Percentiles rank a stretch among this genome's conserved stretches.
Evolutionary conservation across 768 basidiomycete species (phyloP).

Genomic region (Mycena epipterygia): DNA sequence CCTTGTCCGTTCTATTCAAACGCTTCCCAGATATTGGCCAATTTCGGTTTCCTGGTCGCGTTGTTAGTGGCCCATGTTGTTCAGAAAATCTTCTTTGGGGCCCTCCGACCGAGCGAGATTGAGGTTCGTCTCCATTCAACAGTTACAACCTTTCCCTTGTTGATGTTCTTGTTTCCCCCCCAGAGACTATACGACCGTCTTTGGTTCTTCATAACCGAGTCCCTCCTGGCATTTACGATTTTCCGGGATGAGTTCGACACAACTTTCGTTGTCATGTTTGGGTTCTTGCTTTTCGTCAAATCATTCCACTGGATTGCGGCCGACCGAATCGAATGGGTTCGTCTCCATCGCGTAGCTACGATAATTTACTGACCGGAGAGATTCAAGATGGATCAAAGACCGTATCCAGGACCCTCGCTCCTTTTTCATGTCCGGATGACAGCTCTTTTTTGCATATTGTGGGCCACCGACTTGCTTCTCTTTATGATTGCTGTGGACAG

Average conservation of each 20-base stretch:
- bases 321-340: slow-evolving; percentile 96
- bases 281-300: slow-evolving; percentile 93
- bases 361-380: slow-evolving; percentile 20
- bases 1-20: background rate
- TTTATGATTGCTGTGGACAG: slow-evolving; percentile 86
- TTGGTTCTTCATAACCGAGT: slow-evolving; percentile 99
- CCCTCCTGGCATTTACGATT: slow-evolving; percentile 95
- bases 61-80: slow-evolving; percentile 82
- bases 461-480: slow-evolving; percentile 81
- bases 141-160: background rate
- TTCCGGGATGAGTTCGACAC: slow-evolving; percentile 96
- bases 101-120: slow-evolving; percentile 87
- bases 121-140: slow-evolving; percentile 71
- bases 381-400: slow-evolving; percentile 94
- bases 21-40: slow-evolving; percentile 81
- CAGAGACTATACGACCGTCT: slow-evolving; percentile 95
- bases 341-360: slow-evolving; percentile 8
- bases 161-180: slow-evolving; percentile 1
- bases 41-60: slow-evolving; percentile 87
- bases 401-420: slow-evolving; percentile 85
- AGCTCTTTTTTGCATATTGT: slow-evolving; percentile 79
- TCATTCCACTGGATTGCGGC: slow-evolving; percentile 98
- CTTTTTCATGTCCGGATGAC: slow-evolving; percentile 91
- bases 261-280: slow-evolving; percentile 95
- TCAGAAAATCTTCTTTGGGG: slow-evolving; percentile 93